These are phyloP conservation scores for Rhodosporidiobolus sp. DNA, from an alignment of 768 basidiomycete genomes.

Conservation along the genomic window DNA sequence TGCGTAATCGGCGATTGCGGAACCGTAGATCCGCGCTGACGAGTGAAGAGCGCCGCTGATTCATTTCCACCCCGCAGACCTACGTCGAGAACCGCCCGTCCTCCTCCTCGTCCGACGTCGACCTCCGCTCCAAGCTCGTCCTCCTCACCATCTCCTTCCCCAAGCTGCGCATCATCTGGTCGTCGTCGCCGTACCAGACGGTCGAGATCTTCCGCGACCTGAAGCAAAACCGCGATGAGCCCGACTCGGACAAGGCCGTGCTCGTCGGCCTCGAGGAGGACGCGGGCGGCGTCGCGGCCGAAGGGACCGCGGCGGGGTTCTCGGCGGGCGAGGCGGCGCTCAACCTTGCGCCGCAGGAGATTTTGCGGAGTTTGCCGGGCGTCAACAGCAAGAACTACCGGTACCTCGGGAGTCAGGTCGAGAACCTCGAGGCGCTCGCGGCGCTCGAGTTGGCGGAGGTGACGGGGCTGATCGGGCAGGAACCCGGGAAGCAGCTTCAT, in stretches of 20 bases:
- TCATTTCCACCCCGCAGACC: not conserved
- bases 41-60: no score
- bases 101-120: constrained; percentile 42
- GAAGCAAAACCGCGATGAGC: constrained; percentile 73
- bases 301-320: constrained; percentile 48
- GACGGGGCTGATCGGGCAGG: constrained; percentile 71
- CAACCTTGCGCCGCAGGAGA: constrained; percentile 66
- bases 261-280: constrained; percentile 77
- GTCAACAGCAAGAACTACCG: constrained; percentile 78
- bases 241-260: constrained; percentile 71
- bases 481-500: constrained; percentile 74
- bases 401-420: constrained; percentile 77
- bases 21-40: no score
- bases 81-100: constrained; percentile 32
- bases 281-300: constrained; percentile 36
- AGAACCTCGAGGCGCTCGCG: constrained; percentile 71
- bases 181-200: constrained; percentile 88
- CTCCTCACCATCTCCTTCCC: constrained; percentile 87
- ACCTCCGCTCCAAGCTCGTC: constrained; percentile 86
- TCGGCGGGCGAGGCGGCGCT: constrained; percentile 66
- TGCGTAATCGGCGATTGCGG: no score
- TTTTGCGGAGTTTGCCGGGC: constrained; percentile 77
- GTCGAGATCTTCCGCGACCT: constrained; percentile 90
- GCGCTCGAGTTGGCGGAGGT: constrained; percentile 61
- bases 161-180: constrained; percentile 91